Evolutionary conservation across 176 grass and related monocot species (phyloP), one percentile per base, ranked within the genome.

Genomic region (Urochloa ruziziensis): DNA sequence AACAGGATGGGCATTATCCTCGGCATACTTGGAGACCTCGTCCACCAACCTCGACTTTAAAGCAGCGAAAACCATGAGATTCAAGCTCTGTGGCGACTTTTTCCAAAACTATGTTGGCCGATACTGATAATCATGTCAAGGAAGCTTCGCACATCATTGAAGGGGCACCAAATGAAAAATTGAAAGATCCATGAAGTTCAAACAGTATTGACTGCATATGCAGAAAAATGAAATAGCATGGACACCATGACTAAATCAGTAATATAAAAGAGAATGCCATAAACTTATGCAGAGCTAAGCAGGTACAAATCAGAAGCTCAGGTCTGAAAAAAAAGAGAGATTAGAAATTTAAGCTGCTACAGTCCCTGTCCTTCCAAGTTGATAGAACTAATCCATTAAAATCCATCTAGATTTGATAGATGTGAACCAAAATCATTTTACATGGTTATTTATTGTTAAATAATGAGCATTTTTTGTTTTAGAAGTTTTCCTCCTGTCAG

Each of bases 11-110:
- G 59, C 13, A 44, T 71, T 80, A 88, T 60, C 71, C 79, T 75
- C 42, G 77, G 24, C 49, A 78, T 62, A 95, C 70, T 84, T 98
- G 84, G 28, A 98, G 82, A 39, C 96, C 96, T 82, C 27, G 73
- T 44, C 96, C 96, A 83, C 96, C 96, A 58, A 90, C 96, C 80
- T 89, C 82, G 34, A 89, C 93, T 86, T 80, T 89, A 40, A 95
- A 98, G 85, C 91, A 93, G 57, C 80, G 72, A 76, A 90, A 98
- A 64, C 91, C 91, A 28, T 82, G 75, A 33, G 83, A 88, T 59
- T 91, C 87, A 1, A 98, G 86, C 72, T 98, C 91, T n/a, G 53
- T n/a, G 28, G 83, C 80, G 11, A 93, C 83, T 57, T 95, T 93
- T 23, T 95, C 82, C 58, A 81, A 36, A 69, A 91, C 87, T 27